Base-by-base conservation (phyloP, 2,329 filamentous ascomycete species). In the Fusarium incarnatum region DNA sequence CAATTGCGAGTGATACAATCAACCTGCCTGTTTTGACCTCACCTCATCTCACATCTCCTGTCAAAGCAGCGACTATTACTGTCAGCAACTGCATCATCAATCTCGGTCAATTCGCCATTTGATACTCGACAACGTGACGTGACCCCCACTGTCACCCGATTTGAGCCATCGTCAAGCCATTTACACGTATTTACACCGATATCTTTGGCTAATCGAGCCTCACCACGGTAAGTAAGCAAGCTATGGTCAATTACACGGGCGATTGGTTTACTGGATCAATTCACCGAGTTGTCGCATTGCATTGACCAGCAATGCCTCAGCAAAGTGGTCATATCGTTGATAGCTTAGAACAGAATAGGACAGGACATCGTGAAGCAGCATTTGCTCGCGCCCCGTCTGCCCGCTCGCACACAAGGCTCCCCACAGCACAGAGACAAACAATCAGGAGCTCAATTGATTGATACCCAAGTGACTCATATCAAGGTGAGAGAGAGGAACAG, bases 91-190 rank as follows among this genome's bases (percentile, higher is more conserved):
- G 22, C 44, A 63, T 52, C 45, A 50, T 56, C 67, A 71, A 71
- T 52, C 54, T 63, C 55, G 32, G 50, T 60, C 49, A 55, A 58
- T 46, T 69, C 44, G 52, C 28, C 60, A 49, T 48, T 49, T 59
- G 23, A 56, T 58, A 40, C n/a, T 50, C 34, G 60, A 75, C 73
- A 75, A 75, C 73, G 73, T 73, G 73, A 73, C 67, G 60, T 66
- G 67, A 73, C 73, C 73, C 73, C 73, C 73, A 75, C 73, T 30
- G 66, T 75, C 73, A 75, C 67, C 69, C 73, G 64, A 75, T 74
- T 49, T 49, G 50, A 32, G 28, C 42, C 66, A 57, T 62, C 42
- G 60, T 62, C 66, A 63, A 69, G 58, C 68, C 68, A 54, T 69
- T 60, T 54, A 52, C 67, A 58, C 47, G 63, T 46, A 70, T 67